These are phyloP conservation scores for Heterococcus sp. DNA, from an alignment of 108 stramenopile species.

Conservation along the genomic window DNA sequence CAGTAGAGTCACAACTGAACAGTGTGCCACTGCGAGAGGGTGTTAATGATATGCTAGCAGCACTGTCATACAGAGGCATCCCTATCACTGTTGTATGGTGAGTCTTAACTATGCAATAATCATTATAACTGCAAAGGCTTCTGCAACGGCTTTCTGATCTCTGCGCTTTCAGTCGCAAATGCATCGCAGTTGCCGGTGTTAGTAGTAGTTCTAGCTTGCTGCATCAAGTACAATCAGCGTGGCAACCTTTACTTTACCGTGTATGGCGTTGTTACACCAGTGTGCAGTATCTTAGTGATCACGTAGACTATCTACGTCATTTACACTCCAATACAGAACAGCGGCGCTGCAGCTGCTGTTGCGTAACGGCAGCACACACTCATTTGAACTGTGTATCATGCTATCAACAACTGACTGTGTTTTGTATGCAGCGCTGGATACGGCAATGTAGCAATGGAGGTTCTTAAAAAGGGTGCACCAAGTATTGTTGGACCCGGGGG, in stretches of 20 bases:
- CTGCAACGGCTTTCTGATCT: too few relatives aligned
- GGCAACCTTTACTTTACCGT: too few relatives aligned
- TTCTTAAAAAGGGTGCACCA: conserved; percentile 17
- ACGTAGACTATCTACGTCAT: too few relatives aligned
- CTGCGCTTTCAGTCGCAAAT: too few relatives aligned
- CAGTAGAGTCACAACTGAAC: conserved; percentile 29
- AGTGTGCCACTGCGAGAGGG: conserved; percentile 29
- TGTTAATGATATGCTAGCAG: conserved; percentile 28
- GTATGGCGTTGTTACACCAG: too few relatives aligned
- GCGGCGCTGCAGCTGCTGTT: neutral
- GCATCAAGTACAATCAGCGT: too few relatives aligned
- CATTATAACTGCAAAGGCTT: too few relatives aligned
- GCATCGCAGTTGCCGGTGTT: too few relatives aligned
- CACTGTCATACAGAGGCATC: conserved; percentile 33
- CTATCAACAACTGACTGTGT: neutral
- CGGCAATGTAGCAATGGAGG: conserved; percentile 42
- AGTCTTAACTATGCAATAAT: neutral
- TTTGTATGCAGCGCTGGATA: conserved; percentile 13
- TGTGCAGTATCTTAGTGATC: too few relatives aligned
- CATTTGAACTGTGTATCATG: neutral
- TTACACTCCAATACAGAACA: neutral
- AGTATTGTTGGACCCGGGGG: conserved; percentile 28
- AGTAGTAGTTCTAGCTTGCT: too few relatives aligned
- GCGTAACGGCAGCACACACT: too few relatives aligned
- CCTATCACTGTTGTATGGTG: conserved; percentile 27